Evolutionary conservation across 2,329 filamentous ascomycete species (phyloP), one percentile per base, ranked within the genome.

Genomic region (Grosmannia penicillata): DNA sequence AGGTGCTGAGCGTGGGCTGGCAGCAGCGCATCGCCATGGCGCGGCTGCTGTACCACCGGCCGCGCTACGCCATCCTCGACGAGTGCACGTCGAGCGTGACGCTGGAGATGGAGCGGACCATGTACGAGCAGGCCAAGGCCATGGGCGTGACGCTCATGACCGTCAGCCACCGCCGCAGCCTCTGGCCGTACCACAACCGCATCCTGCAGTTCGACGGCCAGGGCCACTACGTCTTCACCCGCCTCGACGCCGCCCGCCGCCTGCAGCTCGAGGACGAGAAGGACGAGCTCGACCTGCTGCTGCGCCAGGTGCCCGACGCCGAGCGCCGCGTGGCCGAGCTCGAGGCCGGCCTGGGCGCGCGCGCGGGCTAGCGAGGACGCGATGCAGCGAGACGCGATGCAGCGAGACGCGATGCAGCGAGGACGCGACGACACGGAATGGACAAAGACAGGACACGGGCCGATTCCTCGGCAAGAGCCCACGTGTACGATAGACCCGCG

Each of bases 21-120:
- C 91, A 98, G 61, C 91, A 98, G 63, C 81, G 91, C 37, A 83
- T 98, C 18, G 91, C 91, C 43, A 96, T 96, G 84, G 91, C 91
- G 1, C 72, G 91, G 0, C 70, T 94, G 15, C 95, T 95, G 60
- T 96, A 96, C 59, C 89, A 96, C 60, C 70, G 76, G 9, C 89
- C 89, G 0, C 79, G 82, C 49, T 96, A 94, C 56, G 91, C 91
- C 10, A 98, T 98, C 48, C 66, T 98, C 27, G 91, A 98, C 56
- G 91, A 98, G 62, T 98, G 91, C 59, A 98, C 91, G 7, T 87
- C 80, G 40, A 85, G 78, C 37, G 85, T 98, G n/a, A 95, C 93
- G 14, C 70, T 95, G 22, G 89, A 96, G 49, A 86, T 87, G 43
- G 91, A 98, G 54, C 81, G 85, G 55, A 72, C 85, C 54, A 96